A percentile compares a stretch with the other conserved stretches of the same genome.
These are phyloP conservation scores for Globisporangium paddicum DNA, from an alignment of 352 stramenopile genomes.

Conservation along the genomic window DNA sequence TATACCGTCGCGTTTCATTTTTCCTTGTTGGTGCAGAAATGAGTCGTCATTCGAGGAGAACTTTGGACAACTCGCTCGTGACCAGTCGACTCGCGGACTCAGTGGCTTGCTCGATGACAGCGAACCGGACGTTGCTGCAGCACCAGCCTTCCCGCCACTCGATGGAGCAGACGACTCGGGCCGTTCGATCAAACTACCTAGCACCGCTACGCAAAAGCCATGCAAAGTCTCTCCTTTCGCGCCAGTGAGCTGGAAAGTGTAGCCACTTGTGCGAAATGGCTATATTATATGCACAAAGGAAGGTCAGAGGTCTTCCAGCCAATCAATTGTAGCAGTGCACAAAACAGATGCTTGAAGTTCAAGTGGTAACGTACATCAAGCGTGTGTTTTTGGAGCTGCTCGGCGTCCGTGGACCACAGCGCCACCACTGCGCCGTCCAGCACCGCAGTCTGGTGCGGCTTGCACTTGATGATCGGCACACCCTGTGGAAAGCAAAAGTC, in stretches of 20 bases:
- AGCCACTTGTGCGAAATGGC: conserved; percentile 57
- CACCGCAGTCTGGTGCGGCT: conserved; percentile 36
- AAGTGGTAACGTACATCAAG: conserved; percentile 53
- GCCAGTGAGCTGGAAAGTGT: conserved; percentile 80
- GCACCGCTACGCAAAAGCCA: conserved; percentile 68
- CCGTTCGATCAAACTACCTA: conserved; percentile 36
- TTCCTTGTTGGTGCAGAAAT: conserved; percentile 6
- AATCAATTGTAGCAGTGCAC: neutral
- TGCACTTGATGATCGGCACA: conserved; percentile 59
- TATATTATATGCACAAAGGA: conserved; percentile 11
- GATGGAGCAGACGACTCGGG: neutral
- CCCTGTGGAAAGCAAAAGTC: conserved; percentile 82
- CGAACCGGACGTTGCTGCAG: neutral
- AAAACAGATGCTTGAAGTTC: too few species aligned
- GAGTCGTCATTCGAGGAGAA: conserved; percentile 11
- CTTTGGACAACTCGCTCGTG: conserved; percentile 26
- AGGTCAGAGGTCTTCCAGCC: neutral
- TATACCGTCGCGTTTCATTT: neutral
- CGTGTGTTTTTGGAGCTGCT: conserved; percentile 54
- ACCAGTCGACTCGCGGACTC: conserved; percentile 23
- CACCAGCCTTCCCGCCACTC: neutral
- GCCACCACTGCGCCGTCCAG: conserved; percentile 56
- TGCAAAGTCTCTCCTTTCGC: conserved; percentile 82
- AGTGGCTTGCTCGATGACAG: conserved; percentile 9
- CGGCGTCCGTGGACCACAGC: conserved; percentile 64